A percentile compares a stretch with the other conserved stretches of the same genome.
Evolutionary conservation across 176 grass and related monocot genomes (phyloP).

Genomic region (Triticum timopheevii): DNA sequence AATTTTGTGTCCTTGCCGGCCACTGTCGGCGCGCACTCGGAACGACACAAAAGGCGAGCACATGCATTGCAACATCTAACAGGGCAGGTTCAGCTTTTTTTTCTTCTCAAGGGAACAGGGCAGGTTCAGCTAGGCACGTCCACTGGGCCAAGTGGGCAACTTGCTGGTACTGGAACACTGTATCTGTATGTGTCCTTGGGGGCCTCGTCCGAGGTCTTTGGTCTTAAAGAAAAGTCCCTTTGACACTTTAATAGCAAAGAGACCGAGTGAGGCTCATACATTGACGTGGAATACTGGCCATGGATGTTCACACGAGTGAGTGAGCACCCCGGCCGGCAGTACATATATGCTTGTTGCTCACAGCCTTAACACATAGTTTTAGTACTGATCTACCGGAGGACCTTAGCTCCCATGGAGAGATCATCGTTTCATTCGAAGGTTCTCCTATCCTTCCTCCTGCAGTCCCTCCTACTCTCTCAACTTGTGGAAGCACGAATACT

Average conservation of each 20-base stretch:
- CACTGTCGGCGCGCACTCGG: too few relatives aligned
- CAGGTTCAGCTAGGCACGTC: too few relatives aligned
- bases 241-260: background rate
- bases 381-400: background rate
- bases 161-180: background rate
- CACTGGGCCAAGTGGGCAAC: background rate
- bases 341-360: background rate
- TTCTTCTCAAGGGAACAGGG: too few relatives aligned
- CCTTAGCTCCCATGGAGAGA: background rate
- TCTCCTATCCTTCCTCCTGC: background rate
- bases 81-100: too few relatives aligned
- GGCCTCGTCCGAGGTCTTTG: background rate
- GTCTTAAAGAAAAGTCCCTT: background rate
- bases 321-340: background rate
- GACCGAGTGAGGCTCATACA: background rate
- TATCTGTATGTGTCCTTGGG: background rate
- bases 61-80: too few relatives aligned
- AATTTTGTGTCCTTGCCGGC: too few relatives aligned
- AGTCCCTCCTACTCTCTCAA: background rate
- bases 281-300: background rate
- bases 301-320: background rate
- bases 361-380: background rate
- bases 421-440: background rate
- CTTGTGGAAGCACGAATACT: background rate
- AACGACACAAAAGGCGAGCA: too few relatives aligned